Conservation (phyloP, 257 asterid genomes). For the Jacaranda copaia region DNA sequence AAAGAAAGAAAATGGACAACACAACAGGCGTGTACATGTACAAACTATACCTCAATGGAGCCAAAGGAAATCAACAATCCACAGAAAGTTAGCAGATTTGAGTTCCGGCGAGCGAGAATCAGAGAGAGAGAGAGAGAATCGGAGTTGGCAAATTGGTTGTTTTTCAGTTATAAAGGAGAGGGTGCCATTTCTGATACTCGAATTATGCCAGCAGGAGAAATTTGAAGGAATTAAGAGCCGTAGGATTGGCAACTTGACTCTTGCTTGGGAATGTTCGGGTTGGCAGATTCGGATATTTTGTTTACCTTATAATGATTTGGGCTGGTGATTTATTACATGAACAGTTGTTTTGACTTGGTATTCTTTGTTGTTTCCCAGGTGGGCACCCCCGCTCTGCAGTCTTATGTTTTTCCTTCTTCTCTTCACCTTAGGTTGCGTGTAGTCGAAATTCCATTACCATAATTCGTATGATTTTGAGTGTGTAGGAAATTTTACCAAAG, state of each 20-base stretch:
- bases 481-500: too few relatives aligned
- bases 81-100: not conserved
- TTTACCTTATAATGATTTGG: not conserved
- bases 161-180: constrained; percentile 22
- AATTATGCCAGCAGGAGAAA: constrained; percentile 34
- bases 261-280: constrained; percentile 38
- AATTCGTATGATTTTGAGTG: too few relatives aligned
- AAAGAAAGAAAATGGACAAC: not conserved
- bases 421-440: not conserved
- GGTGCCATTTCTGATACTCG: constrained; percentile 40
- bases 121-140: not conserved
- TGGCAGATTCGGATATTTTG: constrained; percentile 46
- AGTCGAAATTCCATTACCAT: too few relatives aligned
- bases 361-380: not conserved
- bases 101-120: constrained; percentile 8
- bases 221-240: constrained; percentile 23
- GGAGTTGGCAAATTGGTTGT: constrained; percentile 22
- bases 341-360: constrained; percentile 35
- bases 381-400: not conserved
- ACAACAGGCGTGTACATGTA: not conserved
- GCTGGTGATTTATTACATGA: not conserved
- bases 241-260: constrained; percentile 29
- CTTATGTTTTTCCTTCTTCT: not conserved
- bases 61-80: not conserved
- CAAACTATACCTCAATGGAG: constrained; percentile 24